Evolutionary conservation across 805 yeast genomes (phyloP), one percentile per base, ranked within the genome.

Genomic region (Nakazawaea ambrosiae): DNA sequence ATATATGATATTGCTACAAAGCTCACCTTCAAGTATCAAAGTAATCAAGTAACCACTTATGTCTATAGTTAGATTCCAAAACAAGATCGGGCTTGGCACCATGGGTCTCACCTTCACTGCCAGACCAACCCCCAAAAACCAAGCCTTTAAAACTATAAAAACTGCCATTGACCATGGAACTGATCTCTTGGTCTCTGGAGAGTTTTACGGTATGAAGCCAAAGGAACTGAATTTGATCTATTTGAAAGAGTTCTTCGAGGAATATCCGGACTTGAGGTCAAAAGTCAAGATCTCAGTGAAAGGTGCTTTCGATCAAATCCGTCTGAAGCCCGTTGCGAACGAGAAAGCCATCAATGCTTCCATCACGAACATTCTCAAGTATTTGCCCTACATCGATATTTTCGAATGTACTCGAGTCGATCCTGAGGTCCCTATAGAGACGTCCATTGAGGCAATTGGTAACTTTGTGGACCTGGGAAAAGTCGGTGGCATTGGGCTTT

Each of bases 31-130:
- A n/a, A n/a, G n/a, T n/a, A n/a, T n/a, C n/a, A n/a, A n/a, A n/a
- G n/a, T n/a, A n/a, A n/a, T n/a, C n/a, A n/a, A n/a, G n/a, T n/a
- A n/a, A n/a, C n/a, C n/a, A n/a, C n/a, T n/a, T n/a, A n/a, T n/a
- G n/a, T n/a, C n/a, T n/a, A 27, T 26, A n/a, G n/a, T n/a, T n/a
- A n/a, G n/a, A n/a, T n/a, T n/a, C n/a, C n/a, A n/a, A n/a, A n/a
- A n/a, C n/a, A 48, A 48, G 25, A 61, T 63, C 38, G 95, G 95
- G 31, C 75, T 72, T 47, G 96, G 96, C 31, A 68, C 86, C 44
- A 85, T 88, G 96, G 73, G 81, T 39, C 65, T 84, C 54, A 83
- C 95, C 1, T 76, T 84, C 85, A 66, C 69, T 27, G 72, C 79
- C 0, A 54, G 49, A 0, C 86, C 85, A 24, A 56, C 70, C 24